Percentiles rank a stretch among this genome's conserved stretches.
phyloP scores from a whole-genome alignment of 805 yeast genomes.

The Schwanniomyces vanrijiae region DNA sequence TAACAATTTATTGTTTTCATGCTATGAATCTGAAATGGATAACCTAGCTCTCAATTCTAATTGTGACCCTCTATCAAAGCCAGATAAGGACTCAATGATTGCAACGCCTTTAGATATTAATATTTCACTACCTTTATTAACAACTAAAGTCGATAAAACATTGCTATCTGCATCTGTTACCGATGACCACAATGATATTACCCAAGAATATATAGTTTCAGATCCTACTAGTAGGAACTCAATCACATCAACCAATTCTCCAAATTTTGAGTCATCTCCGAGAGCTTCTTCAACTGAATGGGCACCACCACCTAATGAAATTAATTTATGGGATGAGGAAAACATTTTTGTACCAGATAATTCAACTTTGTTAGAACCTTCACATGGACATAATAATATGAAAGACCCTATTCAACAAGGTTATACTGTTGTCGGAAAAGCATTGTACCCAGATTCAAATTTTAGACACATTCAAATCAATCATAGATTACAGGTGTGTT shows the following conservation, averaged over 20 bases:
- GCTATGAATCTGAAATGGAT: slow-evolving; percentile 39
- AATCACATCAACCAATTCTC: slow-evolving; percentile 15
- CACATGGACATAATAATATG: slow-evolving; percentile 5
- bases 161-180: slow-evolving; percentile 17
- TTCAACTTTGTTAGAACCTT: slow-evolving; percentile 28
- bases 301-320: slow-evolving; percentile 31
- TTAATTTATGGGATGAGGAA: slow-evolving; percentile 4
- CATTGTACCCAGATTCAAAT: slow-evolving; percentile 63
- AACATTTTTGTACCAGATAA: slow-evolving; percentile 30
- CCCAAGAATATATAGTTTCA: slow-evolving; percentile 3
- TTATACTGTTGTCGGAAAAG: slow-evolving; percentile 32
- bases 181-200: slow-evolving; percentile 11
- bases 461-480: slow-evolving; percentile 60
- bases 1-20: slow-evolving; percentile 61
- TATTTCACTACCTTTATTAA: slow-evolving; percentile 43
- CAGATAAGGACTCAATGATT: slow-evolving; percentile 21
- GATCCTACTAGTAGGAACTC: slow-evolving; percentile 27
- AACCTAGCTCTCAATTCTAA: slow-evolving; percentile 6
- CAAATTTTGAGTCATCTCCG: slow-evolving; percentile 15
- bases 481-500: slow-evolving; percentile 70
- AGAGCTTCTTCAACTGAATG: slow-evolving; percentile 35
- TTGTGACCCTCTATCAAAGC: slow-evolving; percentile 7
- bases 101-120: slow-evolving; percentile 45
- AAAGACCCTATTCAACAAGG: slow-evolving; percentile 35
- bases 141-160: slow-evolving; percentile 35